Evolutionary conservation across 2,329 filamentous ascomycete species (phyloP), one percentile per base, ranked within the genome.

Genomic region (Pyricularia pennisetigena): DNA sequence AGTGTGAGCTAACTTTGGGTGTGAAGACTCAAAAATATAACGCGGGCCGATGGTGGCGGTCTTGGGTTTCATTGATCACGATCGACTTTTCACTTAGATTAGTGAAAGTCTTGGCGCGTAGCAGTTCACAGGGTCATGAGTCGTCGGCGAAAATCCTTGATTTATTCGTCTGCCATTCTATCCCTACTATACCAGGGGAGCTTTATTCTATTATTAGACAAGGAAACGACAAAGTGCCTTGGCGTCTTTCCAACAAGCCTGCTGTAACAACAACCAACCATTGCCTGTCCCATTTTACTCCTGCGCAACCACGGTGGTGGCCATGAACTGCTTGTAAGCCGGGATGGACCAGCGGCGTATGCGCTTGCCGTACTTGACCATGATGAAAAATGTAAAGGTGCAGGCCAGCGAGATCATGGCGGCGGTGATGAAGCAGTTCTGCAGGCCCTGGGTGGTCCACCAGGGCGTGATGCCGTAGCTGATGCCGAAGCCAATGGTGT

Each of bases 381-480:
- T 75, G 3, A 75, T 24, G 12, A 77, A 64, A 68, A 77, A 77
- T 4, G 71, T 73, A 7, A 68, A 64, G 3, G 71, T 72, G 67
- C 70, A 75, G 29, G 68, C 74, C 24, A 79, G 70, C 1, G 72
- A 73, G 23, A 76, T 70, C 67, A 77, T 75, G 14, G 70, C 73
- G 8, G 74, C 76, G 26, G 72, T 72, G 67, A 79, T 74, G 67
- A 78, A 78, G 65, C 73, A 75, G 69, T 77, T 74, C 67, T 75
- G 75, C 24, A 77, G 66, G 4, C 76, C 77, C 68, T 74, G 69
- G 20, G 71, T 74, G 6, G 72, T 72, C 26, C 72, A 71, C 77
- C 77, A 78, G 1, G 77, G 78, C 2, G 74, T 77, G 72, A 78
- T 78, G 59, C 69, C 76, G 68, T 76, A 76, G 28, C 70, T 71